phyloP scores from a whole-genome alignment of 257 asterid species.

The Solanum habrochaites region DNA sequence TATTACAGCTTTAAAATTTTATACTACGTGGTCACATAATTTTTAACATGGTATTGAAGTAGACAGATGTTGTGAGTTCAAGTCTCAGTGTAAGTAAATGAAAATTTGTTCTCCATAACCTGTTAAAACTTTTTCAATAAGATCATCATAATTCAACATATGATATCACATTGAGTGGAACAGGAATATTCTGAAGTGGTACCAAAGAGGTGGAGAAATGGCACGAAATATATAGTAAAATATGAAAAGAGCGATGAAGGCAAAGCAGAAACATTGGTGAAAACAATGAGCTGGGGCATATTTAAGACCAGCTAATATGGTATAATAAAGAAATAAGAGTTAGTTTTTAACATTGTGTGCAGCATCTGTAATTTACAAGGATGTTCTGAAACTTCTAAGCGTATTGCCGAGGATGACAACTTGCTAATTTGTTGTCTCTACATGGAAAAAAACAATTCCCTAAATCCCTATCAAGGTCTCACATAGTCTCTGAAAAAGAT shows the following conservation, averaged over 20 bases:
- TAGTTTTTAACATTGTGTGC: neutral
- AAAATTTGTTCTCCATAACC: neutral
- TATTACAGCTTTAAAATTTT: neutral
- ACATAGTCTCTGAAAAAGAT: neutral
- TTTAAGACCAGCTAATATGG: neutral
- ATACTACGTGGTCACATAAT: neutral
- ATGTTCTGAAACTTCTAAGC: neutral
- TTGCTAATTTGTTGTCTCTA: neutral
- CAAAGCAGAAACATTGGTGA: slow-evolving; percentile 11
- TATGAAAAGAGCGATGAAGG: neutral
- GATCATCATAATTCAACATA: neutral
- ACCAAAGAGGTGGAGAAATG: neutral
- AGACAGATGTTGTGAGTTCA: neutral
- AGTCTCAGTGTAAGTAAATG: too few species aligned
- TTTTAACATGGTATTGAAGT: neutral
- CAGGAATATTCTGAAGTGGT: neutral
- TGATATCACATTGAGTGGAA: neutral
- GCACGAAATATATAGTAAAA: neutral
- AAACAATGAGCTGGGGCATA: neutral
- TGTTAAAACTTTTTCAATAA: neutral
- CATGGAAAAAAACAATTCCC: neutral
- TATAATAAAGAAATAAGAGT: neutral
- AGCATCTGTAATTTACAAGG: neutral
- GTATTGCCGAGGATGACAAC: neutral
- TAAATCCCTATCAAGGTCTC: neutral